phyloP scores from a whole-genome alignment of 2,329 filamentous ascomycete genomes.

The Escovopsis sp. region DNA sequence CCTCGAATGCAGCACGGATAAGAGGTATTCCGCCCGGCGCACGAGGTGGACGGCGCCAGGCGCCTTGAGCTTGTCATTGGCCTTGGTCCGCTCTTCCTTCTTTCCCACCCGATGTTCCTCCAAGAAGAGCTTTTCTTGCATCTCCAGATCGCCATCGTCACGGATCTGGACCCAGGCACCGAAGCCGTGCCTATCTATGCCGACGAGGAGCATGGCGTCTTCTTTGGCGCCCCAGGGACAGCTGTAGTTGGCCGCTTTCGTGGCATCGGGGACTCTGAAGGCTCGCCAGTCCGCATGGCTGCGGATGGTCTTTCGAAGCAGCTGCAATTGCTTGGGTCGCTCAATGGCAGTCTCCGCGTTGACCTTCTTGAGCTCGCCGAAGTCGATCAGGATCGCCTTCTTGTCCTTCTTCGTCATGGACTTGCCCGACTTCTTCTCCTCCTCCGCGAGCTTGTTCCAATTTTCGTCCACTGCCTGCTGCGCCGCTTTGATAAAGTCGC shows the following conservation, averaged over 20 bases:
- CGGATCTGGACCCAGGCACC: constrained; percentile 91
- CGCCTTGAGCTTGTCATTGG: constrained; percentile 67
- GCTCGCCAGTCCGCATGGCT: constrained; percentile 53
- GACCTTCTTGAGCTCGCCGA: constrained; percentile 80
- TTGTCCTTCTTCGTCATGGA: constrained; percentile 89
- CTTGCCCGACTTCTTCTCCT: constrained; percentile 71
- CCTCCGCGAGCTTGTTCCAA: constrained; percentile 57
- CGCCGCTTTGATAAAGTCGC: constrained; percentile 51
- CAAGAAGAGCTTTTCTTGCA: constrained; percentile 84
- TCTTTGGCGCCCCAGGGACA: constrained; percentile 87
- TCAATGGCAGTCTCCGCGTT: constrained; percentile 94
- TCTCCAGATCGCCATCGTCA: constrained; percentile 73
- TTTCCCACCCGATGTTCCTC: constrained; percentile 98
- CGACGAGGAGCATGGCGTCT: constrained; percentile 92
- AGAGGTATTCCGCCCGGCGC: constrained; percentile 81
- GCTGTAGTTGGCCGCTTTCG: constrained; percentile 80
- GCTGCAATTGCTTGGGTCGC: constrained; percentile 72
- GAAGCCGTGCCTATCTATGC: constrained; percentile 85
- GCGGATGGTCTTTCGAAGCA: constrained; percentile 61
- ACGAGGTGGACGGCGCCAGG: constrained; percentile 96
- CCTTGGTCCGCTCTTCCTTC: constrained; percentile 78
- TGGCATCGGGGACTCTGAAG: constrained; percentile 81
- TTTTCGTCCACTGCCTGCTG: constrained; percentile 48
- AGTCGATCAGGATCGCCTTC: constrained; percentile 93
- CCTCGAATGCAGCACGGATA: constrained; percentile 82